Percentiles rank a stretch among this genome's conserved stretches.
These are phyloP conservation scores for Penicillium coprophilum DNA, from an alignment of 495 filamentous ascomycete genomes.

Conservation along the genomic window DNA sequence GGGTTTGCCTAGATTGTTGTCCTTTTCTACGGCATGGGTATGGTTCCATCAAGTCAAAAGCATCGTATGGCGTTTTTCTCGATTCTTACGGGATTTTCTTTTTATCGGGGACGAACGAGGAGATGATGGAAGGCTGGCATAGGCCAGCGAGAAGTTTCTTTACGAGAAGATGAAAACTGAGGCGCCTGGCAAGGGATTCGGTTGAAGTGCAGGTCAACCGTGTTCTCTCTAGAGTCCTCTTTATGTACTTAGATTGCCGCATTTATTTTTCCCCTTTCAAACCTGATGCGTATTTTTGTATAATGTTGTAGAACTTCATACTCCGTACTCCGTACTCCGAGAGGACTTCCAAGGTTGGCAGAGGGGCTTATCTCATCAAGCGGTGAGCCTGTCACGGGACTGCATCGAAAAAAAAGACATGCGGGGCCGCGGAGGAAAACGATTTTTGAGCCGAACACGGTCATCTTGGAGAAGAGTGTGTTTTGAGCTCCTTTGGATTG, in stretches of 20 bases:
- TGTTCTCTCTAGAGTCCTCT: conserved; percentile 9
- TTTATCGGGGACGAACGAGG: conserved; percentile 9
- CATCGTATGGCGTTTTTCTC: conserved; percentile 51
- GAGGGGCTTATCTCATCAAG: conserved; percentile 13
- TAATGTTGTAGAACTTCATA: not conserved
- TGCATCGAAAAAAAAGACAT: conserved; percentile 11
- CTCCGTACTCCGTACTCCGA: too few relatives aligned
- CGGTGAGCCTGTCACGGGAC: conserved; percentile 22
- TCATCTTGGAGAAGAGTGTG: conserved; percentile 5
- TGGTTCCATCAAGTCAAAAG: conserved; percentile 33
- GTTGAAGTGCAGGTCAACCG: conserved; percentile 52
- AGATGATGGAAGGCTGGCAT: conserved; percentile 17
- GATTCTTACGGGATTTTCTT: conserved; percentile 16
- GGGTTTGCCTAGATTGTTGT: conserved; percentile 74
- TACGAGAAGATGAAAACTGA: conserved; percentile 17
- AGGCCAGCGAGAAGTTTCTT: conserved; percentile 3
- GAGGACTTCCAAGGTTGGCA: not conserved
- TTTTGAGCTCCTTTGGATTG: conserved; percentile 4
- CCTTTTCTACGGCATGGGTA: conserved; percentile 14
- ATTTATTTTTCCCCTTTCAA: conserved; percentile 16
- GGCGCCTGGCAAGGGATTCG: conserved; percentile 12
- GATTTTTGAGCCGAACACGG: conserved; percentile 15
- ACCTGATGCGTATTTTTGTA: not conserved
- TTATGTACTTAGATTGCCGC: conserved; percentile 33
- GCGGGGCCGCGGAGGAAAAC: conserved; percentile 15